Base-by-base conservation (phyloP, 805 yeast species). In the Lipomyces japonicus region DNA sequence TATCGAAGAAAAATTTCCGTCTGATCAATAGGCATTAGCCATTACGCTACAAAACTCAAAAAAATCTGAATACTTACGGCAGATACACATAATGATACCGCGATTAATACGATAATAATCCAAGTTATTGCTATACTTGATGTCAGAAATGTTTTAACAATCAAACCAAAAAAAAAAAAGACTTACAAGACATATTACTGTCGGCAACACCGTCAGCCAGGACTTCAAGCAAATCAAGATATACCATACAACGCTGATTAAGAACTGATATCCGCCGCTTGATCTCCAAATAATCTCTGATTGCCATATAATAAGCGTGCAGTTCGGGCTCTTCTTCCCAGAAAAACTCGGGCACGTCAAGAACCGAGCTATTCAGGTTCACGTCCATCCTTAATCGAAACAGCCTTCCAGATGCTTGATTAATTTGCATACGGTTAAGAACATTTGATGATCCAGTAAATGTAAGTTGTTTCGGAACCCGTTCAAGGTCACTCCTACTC, bases 301-400 rank as follows among this genome's bases (percentile, higher is more conserved):
- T 82, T 1, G 97, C 97, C 31, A 75, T 75, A 67, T 93, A 93
- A 37, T 93, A 71, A 2, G 97, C 97, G 65, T 91, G 95, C 58
- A 93, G 75, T 34, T 95, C 90, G 3, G 98, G 98, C 68, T 93
- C 98, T 55, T 70, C 69, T 26, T 90, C 86, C 98, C 98, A 93
- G 67, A 93, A 93, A 63, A 87, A 89, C 55, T 88, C 96, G 0
- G 98, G 98, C 0, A 96, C 89, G 63, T 93, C 98, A 46, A 93
- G 73, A 21, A 93, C 89, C 57, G 86, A 86, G 9, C 96, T 86
- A 3, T 91, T 83, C 43, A 93, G 71, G 65, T 93, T 93, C 3
- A 93, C 97, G 67, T 93, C 97, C 12, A 90, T 96, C 43, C 97
- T 74, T 25, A 93, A 68, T 61, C 89, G 90, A 73, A 91, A 91